Percentiles rank a stretch among this genome's conserved stretches.
These are phyloP conservation scores for Gymnopilus junonius DNA, from an alignment of 768 basidiomycete species.

Conservation along the genomic window DNA sequence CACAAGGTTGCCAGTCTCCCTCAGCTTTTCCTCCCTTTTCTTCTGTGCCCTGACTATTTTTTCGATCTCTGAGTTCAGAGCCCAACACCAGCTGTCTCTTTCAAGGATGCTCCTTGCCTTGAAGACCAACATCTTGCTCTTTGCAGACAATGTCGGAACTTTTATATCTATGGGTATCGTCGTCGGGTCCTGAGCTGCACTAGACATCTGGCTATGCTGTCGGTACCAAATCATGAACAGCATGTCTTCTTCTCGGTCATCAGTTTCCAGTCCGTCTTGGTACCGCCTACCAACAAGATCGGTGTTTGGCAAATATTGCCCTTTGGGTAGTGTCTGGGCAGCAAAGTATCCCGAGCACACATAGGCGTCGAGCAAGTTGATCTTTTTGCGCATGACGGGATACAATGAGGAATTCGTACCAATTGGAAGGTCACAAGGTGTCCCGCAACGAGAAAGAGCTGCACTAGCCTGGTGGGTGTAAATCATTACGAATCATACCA, in stretches of 20 bases:
- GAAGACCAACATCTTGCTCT: conserved; percentile 66
- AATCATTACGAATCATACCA: too few relatives aligned
- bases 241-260: conserved; percentile 88
- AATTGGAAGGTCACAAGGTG: conserved; percentile 76
- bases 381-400: conserved; percentile 53
- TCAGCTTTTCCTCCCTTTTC: conserved; percentile 67
- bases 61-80: conserved; percentile 89
- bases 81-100: conserved; percentile 95
- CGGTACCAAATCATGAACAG: conserved; percentile 83
- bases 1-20: conserved; percentile 65
- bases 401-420: conserved; percentile 62
- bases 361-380: conserved; percentile 75
- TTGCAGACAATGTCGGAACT: conserved; percentile 58
- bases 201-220: conserved; percentile 36
- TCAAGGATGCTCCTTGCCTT: conserved; percentile 84
- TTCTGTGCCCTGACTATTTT: conserved; percentile 64
- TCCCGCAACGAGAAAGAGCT: conserved; percentile 77
- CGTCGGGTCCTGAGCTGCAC: conserved; percentile 31
- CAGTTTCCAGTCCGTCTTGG: conserved; percentile 86
- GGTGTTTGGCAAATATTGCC: conserved; percentile 63
- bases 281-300: conserved; percentile 72
- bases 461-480: conserved; percentile 53
- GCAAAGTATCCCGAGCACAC: conserved; percentile 88
- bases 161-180: conserved; percentile 31
- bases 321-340: conserved; percentile 62